Conservation (phyloP, 257 asterid species). For the Hygrophila difformis region DNA sequence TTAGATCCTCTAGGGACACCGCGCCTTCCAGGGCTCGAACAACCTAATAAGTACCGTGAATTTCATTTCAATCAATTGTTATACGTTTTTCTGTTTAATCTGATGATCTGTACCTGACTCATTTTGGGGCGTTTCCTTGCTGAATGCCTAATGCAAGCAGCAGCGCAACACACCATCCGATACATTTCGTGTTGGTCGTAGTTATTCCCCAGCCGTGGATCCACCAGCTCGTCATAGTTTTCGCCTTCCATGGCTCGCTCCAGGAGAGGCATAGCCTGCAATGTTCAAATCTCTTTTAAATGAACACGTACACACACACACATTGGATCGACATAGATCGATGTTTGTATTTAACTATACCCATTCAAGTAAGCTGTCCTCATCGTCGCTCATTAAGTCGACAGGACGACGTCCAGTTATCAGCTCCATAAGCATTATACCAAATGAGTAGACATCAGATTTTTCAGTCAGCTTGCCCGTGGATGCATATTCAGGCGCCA, state of each 20-base stretch:
- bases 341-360: constrained; percentile 27
- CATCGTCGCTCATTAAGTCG: constrained; percentile 55
- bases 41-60: constrained; percentile 28
- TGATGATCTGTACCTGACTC: constrained; percentile 93
- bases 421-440: constrained; percentile 74
- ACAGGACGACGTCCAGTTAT: constrained; percentile 73
- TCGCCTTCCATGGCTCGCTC: constrained; percentile 41
- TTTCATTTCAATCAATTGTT: too few relatives aligned
- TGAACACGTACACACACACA: too few relatives aligned
- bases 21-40: constrained; percentile 87
- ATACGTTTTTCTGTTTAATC: too few relatives aligned
- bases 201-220: constrained; percentile 44
- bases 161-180: constrained; percentile 69
- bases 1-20: constrained; percentile 51
- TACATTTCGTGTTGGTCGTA: constrained; percentile 66
- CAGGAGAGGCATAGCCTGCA: constrained; percentile 71
- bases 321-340: too few relatives aligned
- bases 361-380: constrained; percentile 79
- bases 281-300: too few relatives aligned
- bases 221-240: constrained; percentile 60
- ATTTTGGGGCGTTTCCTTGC: constrained; percentile 81
- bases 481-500: constrained; percentile 91
- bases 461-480: constrained; percentile 87
- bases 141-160: constrained; percentile 65
- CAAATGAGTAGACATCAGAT: constrained; percentile 81